Evolutionary conservation across 768 basidiomycete species (phyloP).

Genomic region (Sarcodon sp.): DNA sequence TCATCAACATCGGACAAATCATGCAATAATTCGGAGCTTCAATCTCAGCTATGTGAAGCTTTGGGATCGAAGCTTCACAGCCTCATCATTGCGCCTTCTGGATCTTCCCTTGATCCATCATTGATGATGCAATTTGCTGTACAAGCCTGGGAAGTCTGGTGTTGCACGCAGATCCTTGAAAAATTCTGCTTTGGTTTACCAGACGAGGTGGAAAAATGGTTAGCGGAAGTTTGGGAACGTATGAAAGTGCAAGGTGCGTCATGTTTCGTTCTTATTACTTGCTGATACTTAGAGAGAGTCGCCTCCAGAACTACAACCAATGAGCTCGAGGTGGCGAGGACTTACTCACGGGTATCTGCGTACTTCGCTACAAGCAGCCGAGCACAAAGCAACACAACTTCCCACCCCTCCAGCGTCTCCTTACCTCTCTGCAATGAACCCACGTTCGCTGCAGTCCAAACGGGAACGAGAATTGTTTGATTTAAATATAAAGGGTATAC

Average conservation of each 20-base stretch:
- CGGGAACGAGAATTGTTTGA: slow-evolving; percentile 1
- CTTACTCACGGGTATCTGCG: slow-evolving; percentile 19
- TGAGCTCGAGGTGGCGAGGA: slow-evolving; percentile 21
- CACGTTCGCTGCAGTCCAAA: background rate
- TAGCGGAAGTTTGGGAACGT: slow-evolving; percentile 15
- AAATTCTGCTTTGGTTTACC: slow-evolving; percentile 20
- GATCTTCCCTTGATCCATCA: background rate
- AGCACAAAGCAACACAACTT: slow-evolving; percentile 6
- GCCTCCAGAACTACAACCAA: slow-evolving; percentile 20
- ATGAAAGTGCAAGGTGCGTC: slow-evolving; percentile 18
- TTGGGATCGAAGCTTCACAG: background rate
- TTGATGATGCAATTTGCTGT: slow-evolving; percentile 20
- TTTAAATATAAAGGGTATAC: slow-evolving; percentile 16
- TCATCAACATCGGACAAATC: background rate
- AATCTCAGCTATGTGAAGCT: background rate
- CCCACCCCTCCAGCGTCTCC: slow-evolving; percentile 13
- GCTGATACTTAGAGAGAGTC: background rate
- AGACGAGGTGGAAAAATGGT: slow-evolving; percentile 15
- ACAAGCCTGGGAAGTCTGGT: slow-evolving; percentile 24
- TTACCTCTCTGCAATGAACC: slow-evolving; percentile 6
- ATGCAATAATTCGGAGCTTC: background rate
- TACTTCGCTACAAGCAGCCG: slow-evolving; percentile 6
- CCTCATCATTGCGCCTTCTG: background rate
- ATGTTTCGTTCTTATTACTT: background rate
- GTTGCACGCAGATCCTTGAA: slow-evolving; percentile 17